Base-by-base conservation (phyloP, 257 asterid genomes). In the Verbascum thapsus region DNA sequence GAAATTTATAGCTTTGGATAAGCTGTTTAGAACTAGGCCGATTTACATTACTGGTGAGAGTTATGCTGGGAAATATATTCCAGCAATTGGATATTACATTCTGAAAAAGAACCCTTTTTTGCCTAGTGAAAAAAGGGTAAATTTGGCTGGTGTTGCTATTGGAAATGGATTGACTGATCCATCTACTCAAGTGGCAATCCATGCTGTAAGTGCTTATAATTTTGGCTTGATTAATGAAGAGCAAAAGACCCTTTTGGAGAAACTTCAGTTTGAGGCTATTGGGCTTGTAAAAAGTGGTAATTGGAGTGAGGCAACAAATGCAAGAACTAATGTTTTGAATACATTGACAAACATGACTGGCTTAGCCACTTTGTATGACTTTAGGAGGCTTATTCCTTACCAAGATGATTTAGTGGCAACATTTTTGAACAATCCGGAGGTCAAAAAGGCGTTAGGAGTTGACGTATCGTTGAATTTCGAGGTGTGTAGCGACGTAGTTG, bases 151-250 rank as follows among this genome's bases (percentile, higher is more conserved):
- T n/a, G 81, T 90, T 41, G 98, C 88, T 3, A 83, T 88, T 8
- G 98, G 98, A 9, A 88, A 90, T 67, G 94, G 95, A 5, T 61
- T 90, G 49, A 87, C 91, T 39, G 86, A 90, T 72, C 98, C 96
- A 1, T 76, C 72, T 18, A 47, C 78, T 2, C 98, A 90, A 76
- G 94, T 88, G 15, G 71, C 74, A 8, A 82, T 85, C 72, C 94
- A 90, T 72, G 95, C 88, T 69, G 63, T 78, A 22, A 75, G 72
- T 54, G 75, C 90, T 4, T 87, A 75, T 44, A 78, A 88, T 26
- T 19, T 82, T 39, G 95, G 96, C 1, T 30, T 88, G 58, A 80
- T 90, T 11, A 90, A 88, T 49, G 94, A 80, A 1, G 82, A 85
- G 49, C 91, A 88, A 50, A 81, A 13, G 64, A 19, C 61, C 53